Evolutionary conservation across 495 filamentous ascomycete genomes (phyloP).

Genomic region (Hypoxylon fragiforme): DNA sequence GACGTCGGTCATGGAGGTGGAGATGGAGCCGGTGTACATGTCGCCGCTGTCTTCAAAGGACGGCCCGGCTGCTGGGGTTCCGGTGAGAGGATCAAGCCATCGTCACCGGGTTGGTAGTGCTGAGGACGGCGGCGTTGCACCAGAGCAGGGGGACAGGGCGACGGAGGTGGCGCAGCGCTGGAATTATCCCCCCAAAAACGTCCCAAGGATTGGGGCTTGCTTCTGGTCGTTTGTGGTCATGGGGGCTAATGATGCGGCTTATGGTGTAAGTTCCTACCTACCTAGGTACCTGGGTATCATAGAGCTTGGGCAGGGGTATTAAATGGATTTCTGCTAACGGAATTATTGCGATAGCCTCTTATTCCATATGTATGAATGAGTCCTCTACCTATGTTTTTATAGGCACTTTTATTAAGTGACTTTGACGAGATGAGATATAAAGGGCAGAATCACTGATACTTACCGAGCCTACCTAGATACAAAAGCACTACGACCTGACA

Average conservation of each 20-base stretch:
- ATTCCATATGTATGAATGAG: slow-evolving; percentile 57
- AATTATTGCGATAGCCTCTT: slow-evolving; percentile 43
- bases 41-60: slow-evolving; percentile 14
- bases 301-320: background rate
- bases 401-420: background rate
- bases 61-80: too few species aligned
- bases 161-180: slow-evolving; percentile 54
- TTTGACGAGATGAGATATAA: too few species aligned
- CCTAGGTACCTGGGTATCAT: too few species aligned
- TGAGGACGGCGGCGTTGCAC: slow-evolving; percentile 1
- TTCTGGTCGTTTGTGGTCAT: slow-evolving; percentile 76
- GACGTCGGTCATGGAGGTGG: slow-evolving; percentile 33
- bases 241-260: slow-evolving; percentile 81
- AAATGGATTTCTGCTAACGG: slow-evolving; percentile 19
- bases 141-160: slow-evolving; percentile 14
- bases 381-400: background rate
- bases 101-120: too few species aligned
- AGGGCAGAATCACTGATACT: too few species aligned
- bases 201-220: slow-evolving; percentile 65
- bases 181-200: slow-evolving; percentile 71
- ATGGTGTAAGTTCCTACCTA: slow-evolving; percentile 65
- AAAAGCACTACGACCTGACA: slow-evolving; percentile 69
- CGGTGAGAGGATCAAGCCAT: too few species aligned
- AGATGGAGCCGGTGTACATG: slow-evolving; percentile 25
- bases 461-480: slow-evolving; percentile 53